Evolutionary conservation across 2,329 filamentous ascomycete genomes (phyloP).

Genomic region (Fusarium sarcochroum): DNA sequence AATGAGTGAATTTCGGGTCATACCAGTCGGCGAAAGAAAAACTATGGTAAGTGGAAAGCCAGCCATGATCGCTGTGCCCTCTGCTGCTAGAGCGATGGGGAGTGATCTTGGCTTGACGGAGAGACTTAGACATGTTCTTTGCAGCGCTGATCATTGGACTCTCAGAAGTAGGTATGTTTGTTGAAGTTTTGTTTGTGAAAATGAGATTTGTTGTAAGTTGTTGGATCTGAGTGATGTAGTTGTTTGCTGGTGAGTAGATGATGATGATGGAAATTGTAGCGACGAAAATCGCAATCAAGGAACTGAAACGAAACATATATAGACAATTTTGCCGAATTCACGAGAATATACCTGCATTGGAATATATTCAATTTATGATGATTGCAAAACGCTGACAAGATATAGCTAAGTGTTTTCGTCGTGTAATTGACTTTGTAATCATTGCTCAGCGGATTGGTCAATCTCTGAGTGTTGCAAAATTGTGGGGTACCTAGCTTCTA

Average conservation of each 20-base stretch:
- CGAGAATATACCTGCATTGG: conserved; percentile 44
- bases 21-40: conserved; percentile 85
- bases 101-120: conserved; percentile 78
- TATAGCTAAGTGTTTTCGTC: conserved; percentile 37
- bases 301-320: conserved; percentile 58
- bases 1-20: conserved; percentile 76
- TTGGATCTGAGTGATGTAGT: conserved; percentile 43
- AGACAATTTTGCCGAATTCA: conserved; percentile 43
- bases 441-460: conserved; percentile 47
- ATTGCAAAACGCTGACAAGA: conserved; percentile 48
- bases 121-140: conserved; percentile 72
- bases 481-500: conserved; percentile 2
- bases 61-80: conserved; percentile 86
- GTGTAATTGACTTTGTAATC: conserved; percentile 37
- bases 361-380: conserved; percentile 35
- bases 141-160: conserved; percentile 54
- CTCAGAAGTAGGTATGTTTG: conserved; percentile 12
- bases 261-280: conserved; percentile 57
- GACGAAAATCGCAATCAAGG: conserved; percentile 54
- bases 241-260: conserved; percentile 47
- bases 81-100: conserved; percentile 79
- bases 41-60: conserved; percentile 89
- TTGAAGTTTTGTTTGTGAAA: conserved; percentile 27
- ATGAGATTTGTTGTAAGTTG: conserved; percentile 39
- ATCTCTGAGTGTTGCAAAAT: conserved; percentile 5